phyloP scores from a whole-genome alignment of 805 yeast species.

The Ogataea kodamae region DNA sequence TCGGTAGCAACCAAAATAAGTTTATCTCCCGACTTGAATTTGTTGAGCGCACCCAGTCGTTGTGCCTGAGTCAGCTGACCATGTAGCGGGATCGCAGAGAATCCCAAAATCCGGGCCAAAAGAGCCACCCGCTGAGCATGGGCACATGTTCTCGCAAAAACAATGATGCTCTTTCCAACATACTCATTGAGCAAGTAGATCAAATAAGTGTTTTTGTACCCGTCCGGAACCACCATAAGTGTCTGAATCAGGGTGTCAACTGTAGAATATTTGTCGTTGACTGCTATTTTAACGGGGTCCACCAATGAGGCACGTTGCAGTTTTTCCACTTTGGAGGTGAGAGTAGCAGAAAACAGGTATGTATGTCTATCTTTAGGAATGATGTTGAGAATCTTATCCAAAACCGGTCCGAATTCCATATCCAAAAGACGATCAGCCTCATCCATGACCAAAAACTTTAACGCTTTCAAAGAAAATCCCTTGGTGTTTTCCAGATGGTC shows the following conservation, averaged over 20 bases:
- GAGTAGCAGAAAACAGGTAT: constrained; percentile 91
- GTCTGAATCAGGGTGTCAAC: constrained; percentile 91
- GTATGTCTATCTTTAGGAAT: constrained; percentile 85
- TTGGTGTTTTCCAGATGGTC: constrained; percentile 92
- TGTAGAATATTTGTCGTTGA: constrained; percentile 82
- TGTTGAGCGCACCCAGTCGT: constrained; percentile 75
- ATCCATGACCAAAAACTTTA: constrained; percentile 87
- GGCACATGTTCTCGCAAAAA: constrained; percentile 92
- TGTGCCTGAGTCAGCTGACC: constrained; percentile 88
- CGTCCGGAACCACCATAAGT: constrained; percentile 87
- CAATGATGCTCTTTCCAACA: constrained; percentile 79
- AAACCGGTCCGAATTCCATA: constrained; percentile 94
- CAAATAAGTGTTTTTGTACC: constrained; percentile 83
- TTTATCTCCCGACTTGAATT: constrained; percentile 70
- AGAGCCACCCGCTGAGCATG: constrained; percentile 90
- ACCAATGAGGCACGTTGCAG: constrained; percentile 87
- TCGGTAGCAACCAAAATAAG: constrained; percentile 77
- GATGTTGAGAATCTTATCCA: constrained; percentile 78
- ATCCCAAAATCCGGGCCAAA: constrained; percentile 75
- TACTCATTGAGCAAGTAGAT: constrained; percentile 79
- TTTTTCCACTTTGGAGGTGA: constrained; percentile 93
- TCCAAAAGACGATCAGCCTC: constrained; percentile 96
- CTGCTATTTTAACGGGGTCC: constrained; percentile 89
- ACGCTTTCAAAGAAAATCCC: constrained; percentile 76
- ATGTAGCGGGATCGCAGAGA: constrained; percentile 87